These are phyloP conservation scores for Physcomitrellopsis africana DNA, from an alignment of 225 moss, liverwort and hornwort species.

Conservation along the genomic window DNA sequence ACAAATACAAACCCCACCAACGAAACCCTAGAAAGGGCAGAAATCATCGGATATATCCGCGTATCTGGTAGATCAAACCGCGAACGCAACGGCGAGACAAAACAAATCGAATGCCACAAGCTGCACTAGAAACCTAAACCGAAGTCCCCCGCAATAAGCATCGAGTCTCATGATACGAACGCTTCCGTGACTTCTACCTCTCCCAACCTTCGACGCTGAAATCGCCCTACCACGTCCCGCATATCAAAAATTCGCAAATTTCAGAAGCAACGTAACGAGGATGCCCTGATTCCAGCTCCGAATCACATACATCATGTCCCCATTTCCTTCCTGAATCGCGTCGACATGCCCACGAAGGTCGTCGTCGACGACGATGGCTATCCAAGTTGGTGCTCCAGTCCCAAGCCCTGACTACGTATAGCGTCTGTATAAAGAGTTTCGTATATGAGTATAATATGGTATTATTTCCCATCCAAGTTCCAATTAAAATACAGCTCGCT, in stretches of 20 bases:
- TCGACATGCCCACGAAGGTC: conserved; percentile 35
- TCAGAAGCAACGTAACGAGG: conserved; percentile 13
- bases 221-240: conserved; percentile 28
- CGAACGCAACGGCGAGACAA: conserved; percentile 19
- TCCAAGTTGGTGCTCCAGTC: conserved; percentile 36
- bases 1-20: conserved; percentile 33
- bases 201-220: conserved; percentile 21
- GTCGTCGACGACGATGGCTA: conserved; percentile 40
- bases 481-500: too few relatives aligned
- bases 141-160: conserved; percentile 25
- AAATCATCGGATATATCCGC: background rate
- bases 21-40: conserved; percentile 34
- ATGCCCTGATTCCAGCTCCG: conserved; percentile 42
- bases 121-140: conserved; percentile 20
- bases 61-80: conserved; percentile 36
- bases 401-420: conserved; percentile 18
- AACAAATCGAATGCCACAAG: conserved; percentile 12
- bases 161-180: conserved; percentile 10
- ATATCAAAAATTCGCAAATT: conserved; percentile 31
- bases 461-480: too few relatives aligned
- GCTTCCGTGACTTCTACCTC: conserved; percentile 22
- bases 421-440: too few relatives aligned
- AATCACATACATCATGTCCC: conserved; percentile 35
- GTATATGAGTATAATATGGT: too few relatives aligned
- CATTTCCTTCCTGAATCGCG: conserved; percentile 29